phyloP scores from a whole-genome alignment of 257 asterid genomes.

The Primulina eburnea region DNA sequence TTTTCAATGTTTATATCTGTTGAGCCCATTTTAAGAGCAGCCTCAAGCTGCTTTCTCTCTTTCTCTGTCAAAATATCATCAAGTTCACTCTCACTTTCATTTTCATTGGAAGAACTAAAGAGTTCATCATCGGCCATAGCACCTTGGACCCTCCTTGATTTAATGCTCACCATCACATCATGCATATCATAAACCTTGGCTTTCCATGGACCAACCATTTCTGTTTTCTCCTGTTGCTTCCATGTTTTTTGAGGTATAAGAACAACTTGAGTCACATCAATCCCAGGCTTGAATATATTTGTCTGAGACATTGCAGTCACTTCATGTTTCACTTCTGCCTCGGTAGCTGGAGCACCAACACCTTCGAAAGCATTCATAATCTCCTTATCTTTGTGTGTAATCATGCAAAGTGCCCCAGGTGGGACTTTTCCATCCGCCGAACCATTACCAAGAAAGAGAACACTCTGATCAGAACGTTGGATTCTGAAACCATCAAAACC shows the following conservation, averaged over 20 bases:
- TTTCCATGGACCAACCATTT: constrained; percentile 83
- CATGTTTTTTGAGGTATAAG: constrained; percentile 86
- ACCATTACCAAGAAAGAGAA: constrained; percentile 96
- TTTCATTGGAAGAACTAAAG: constrained; percentile 63
- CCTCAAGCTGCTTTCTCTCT: constrained; percentile 86
- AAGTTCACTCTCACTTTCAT: constrained; percentile 72
- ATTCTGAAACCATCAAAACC: constrained; percentile 93
- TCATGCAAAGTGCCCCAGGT: constrained; percentile 81
- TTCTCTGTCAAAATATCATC: constrained; percentile 84
- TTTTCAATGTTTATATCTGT: constrained; percentile 51
- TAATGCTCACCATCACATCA: constrained; percentile 87
- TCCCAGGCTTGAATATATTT: constrained; percentile 91
- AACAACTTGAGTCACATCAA: constrained; percentile 90
- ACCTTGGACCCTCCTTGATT: constrained; percentile 92
- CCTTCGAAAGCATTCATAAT: constrained; percentile 95
- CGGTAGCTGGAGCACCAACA: constrained; percentile 85
- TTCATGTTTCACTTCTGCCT: constrained; percentile 81
- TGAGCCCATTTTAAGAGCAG: constrained; percentile 73
- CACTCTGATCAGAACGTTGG: constrained; percentile 91
- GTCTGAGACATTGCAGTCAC: constrained; percentile 93
- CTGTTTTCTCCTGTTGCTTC: constrained; percentile 83
- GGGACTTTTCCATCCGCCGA: constrained; percentile 85
- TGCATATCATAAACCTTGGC: constrained; percentile 97
- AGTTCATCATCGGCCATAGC: constrained; percentile 93
- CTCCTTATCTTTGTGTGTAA: constrained; percentile 88